A percentile compares a stretch with the other conserved stretches of the same genome.
Evolutionary conservation across 2,329 filamentous ascomycete genomes (phyloP).

Genomic region (Ustilaginoidea virens): DNA sequence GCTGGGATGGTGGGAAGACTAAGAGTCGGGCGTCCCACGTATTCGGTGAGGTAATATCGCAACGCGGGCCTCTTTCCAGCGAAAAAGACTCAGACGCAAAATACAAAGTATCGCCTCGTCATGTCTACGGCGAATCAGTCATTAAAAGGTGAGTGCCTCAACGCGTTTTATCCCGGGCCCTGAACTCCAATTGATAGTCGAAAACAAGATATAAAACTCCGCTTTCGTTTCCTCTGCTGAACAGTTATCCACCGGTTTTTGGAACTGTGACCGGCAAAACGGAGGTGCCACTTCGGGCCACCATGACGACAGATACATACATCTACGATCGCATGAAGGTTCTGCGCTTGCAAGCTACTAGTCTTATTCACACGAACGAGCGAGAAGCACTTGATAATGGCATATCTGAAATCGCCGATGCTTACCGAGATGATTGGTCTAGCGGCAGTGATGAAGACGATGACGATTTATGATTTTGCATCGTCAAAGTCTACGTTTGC

Average conservation of each 20-base stretch:
- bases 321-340: constrained; percentile 54
- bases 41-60: no score
- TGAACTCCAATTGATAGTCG: not conserved
- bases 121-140: no score
- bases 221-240: constrained; percentile 44
- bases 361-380: constrained; percentile 57
- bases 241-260: constrained; percentile 74
- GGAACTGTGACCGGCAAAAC: constrained; percentile 20
- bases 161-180: not conserved
- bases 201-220: constrained; percentile 4
- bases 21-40: no score
- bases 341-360: constrained; percentile 47
- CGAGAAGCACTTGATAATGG: constrained; percentile 71
- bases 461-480: constrained; percentile 27
- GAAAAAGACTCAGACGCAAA: no score
- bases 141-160: not conserved
- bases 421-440: constrained; percentile 78
- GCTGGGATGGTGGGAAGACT: no score
- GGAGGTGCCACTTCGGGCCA: constrained; percentile 30
- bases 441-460: constrained; percentile 60
- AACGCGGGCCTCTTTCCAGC: no score
- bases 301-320: constrained; percentile 58
- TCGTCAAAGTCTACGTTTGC: not conserved
- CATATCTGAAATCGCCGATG: constrained; percentile 68
- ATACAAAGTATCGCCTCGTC: no score